Conservation (phyloP, 257 asterid genomes). For the Voacanga thouarsii region DNA sequence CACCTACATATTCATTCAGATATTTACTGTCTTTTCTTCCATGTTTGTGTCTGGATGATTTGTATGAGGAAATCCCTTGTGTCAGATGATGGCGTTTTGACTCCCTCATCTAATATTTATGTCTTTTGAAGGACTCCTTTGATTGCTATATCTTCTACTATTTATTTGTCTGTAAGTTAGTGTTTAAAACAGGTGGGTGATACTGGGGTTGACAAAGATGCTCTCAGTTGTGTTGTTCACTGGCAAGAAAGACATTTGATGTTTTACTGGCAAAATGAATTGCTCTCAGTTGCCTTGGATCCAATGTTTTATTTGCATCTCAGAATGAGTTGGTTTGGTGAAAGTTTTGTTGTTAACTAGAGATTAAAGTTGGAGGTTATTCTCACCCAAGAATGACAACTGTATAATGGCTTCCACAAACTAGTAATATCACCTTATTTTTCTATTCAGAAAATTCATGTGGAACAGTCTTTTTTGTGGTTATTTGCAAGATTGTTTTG, state of each 20-base stretch:
- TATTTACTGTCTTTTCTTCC: neutral
- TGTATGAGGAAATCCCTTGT: neutral
- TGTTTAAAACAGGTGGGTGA: too few species aligned
- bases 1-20: neutral
- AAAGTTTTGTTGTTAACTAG: neutral
- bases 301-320: neutral
- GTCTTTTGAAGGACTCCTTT: neutral
- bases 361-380: neutral
- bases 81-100: too few species aligned
- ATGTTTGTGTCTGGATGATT: neutral
- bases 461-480: neutral
- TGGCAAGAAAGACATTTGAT: neutral
- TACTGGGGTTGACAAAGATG: too few species aligned
- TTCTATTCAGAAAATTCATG: neutral
- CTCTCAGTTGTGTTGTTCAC: too few species aligned
- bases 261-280: neutral
- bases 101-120: neutral
- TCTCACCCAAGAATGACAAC: neutral
- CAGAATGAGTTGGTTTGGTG: neutral
- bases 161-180: too few species aligned
- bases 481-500: neutral
- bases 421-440: too few species aligned
- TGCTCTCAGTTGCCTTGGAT: neutral
- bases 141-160: too few species aligned
- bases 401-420: neutral